phyloP scores from a whole-genome alignment of 2,329 filamentous ascomycete genomes.

The Magnaporthiopsis incrustans region DNA sequence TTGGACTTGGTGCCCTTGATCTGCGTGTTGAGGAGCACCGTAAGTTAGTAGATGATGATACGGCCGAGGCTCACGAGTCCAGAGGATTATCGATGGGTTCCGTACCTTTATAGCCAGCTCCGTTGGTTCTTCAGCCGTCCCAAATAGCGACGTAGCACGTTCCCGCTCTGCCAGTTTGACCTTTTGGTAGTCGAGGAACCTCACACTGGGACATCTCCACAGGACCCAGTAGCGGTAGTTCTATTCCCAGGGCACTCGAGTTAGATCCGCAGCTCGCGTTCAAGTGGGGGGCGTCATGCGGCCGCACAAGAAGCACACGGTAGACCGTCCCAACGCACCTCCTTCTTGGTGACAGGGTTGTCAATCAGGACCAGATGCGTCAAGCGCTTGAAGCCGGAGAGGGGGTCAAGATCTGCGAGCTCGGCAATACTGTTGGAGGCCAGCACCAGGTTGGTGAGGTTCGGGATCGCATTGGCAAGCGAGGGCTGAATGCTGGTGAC shows the following conservation, averaged over 20 bases:
- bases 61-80: not conserved
- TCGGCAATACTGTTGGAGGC: slow-evolving; percentile 76
- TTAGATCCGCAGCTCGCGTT: not conserved
- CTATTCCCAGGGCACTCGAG: slow-evolving; percentile 32
- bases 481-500: slow-evolving; percentile 72
- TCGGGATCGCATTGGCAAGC: slow-evolving; percentile 68
- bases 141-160: slow-evolving; percentile 74
- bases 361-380: slow-evolving; percentile 76
- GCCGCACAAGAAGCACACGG: not conserved
- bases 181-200: slow-evolving; percentile 88
- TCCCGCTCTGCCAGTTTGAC: slow-evolving; percentile 80
- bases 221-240: slow-evolving; percentile 90
- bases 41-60: not conserved
- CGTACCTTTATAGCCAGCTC: slow-evolving; percentile 64
- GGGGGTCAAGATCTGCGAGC: slow-evolving; percentile 78
- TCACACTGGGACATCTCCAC: slow-evolving; percentile 74
- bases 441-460: slow-evolving; percentile 73
- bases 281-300: not conserved
- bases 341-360: slow-evolving; percentile 86
- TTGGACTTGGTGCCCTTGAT: slow-evolving; percentile 81
- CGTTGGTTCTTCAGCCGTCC: slow-evolving; percentile 68
- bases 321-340: slow-evolving; percentile 49
- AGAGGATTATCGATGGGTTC: not conserved
- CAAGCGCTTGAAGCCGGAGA: slow-evolving; percentile 60
- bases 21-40: slow-evolving; percentile 24